A percentile compares a stretch with the other conserved stretches of the same genome.
Conservation (phyloP, 176 grass and related monocot genomes). For the Dactylis glomerata region DNA sequence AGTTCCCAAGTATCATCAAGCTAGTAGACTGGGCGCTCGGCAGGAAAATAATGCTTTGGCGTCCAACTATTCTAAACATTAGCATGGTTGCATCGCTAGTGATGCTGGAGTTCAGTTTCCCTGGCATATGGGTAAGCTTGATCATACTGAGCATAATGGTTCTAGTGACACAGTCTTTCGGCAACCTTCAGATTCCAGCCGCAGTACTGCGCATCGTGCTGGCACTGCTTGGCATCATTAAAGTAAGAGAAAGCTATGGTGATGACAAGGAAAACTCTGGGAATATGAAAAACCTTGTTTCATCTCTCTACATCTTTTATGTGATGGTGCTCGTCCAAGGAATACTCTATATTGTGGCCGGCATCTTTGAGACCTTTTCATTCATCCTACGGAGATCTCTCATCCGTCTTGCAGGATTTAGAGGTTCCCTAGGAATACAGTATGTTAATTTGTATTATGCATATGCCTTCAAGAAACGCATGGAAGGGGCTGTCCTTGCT, state of each 20-base stretch:
- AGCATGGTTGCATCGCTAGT: not conserved
- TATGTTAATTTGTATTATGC: not conserved
- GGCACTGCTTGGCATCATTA: not conserved
- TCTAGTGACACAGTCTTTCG: not conserved
- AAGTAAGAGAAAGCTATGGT: not conserved
- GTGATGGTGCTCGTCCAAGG: not conserved
- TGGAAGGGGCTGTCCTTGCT: not conserved
- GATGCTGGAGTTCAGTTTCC: not conserved
- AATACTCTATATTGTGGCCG: not conserved
- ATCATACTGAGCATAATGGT: fast-evolving
- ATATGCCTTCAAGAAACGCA: not conserved
- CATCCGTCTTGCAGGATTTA: not conserved
- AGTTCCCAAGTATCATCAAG: not conserved
- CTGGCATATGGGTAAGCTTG: fast-evolving
- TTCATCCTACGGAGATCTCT: not conserved
- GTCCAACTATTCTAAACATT: not conserved
- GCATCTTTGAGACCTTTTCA: not conserved
- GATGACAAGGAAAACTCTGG: no score
- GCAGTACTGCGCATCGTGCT: not conserved
- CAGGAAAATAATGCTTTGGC: not conserved
- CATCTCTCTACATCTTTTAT: not conserved
- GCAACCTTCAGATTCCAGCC: conserved; percentile 26
- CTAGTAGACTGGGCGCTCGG: not conserved
- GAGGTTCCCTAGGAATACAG: not conserved
- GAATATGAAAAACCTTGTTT: not conserved